Evolutionary conservation across 1,139 yeast genomes (phyloP), one percentile per base, ranked within the genome.

Genomic region (Blastobotrys raffinosifermentans): DNA sequence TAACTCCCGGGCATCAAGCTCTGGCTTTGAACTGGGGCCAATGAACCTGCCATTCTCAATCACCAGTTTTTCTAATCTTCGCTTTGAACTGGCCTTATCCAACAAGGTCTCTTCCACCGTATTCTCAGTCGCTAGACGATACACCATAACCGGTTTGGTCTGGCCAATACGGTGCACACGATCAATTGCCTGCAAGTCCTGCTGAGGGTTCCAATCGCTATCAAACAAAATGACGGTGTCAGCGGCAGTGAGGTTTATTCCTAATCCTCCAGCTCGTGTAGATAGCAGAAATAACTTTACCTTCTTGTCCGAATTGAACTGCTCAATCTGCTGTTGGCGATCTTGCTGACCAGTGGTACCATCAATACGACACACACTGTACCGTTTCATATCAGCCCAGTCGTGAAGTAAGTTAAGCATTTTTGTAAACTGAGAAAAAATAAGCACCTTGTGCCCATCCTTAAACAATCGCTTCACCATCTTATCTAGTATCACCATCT

Each of bases 121-220:
- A 48, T 83, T 77, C 33, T 75, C 72, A 8, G 86, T 73, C 15
- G 87, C 78, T 31, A 91, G 70, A 42, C 97, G 70, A 54, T 77
- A 85, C 1, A 91, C 75, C 31, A 85, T 70, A 2, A 87, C 95
- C 0, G 96, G 96, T 38, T 73, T 77, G 1, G 65, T 69, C 58
- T 91, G 98, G 0, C 98, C 97, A 41, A 91, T 85, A 54, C 98
- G 69, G 58, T 91, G 97, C n/a, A 85, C 94, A 42, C 98, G 70
- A 55, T 89, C 97, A 75, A 91, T 91, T 0, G 97, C 97, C 57
- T 91, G 98, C 36, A 87, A 64, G 59, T 91, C 97, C 49, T 86
- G 89, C 55, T 91, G 97, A 0, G 98, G 98, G 53, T 91, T 91
- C 96, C 97, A 89, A 57, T 91, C 97, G 43, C 86, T 82, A 54